Evolutionary conservation across 148 eudicot species (phyloP), one percentile per base, ranked within the genome.

Genomic region (Vaccinium corymbosum): DNA sequence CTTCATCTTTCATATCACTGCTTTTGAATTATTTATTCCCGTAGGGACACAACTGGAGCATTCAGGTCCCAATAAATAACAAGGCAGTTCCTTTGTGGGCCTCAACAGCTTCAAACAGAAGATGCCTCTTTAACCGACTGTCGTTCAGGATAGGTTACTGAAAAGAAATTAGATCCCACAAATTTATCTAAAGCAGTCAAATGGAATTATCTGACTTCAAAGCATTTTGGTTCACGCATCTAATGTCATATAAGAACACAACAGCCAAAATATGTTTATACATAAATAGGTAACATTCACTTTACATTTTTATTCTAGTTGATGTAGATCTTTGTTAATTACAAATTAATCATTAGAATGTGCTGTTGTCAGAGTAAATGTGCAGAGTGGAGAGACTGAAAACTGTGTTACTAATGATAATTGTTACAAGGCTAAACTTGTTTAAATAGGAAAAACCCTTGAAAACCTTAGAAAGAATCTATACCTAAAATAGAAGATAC

Each of bases 1-100:
- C 68, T 13, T 68, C 73, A 68, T 68, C 73, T 68, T 27, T 68
- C 73, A 68, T 68, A 27, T 12, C 73, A 68, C 73, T 68, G 38
- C 38, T 68, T 66, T 68, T 27, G 38, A 1, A 10, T 52, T 38
- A 68, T 9, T 3, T 68, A 68, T 27, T 68, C 38, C 17, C 1
- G 42, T 13, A 68, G 38, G 29, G 4, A 42, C 42, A 27, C 15
- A 25, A 66, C 72, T 66, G 72, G 35, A 27, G 13, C 6, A 68
- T 25, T 68, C 35, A 68, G 73, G 15, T 68, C 1, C 17, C 38
- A 27, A 12, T 68, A 25, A 10, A 27, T 27, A 27, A 27, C 27
- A 16, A 66, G 72, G 73, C 14, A 16, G 73, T 68, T 68, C 38
- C 17, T 29, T 16, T 1, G 42, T 68, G 73, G 29, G 14, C 2